These are phyloP conservation scores for Cystobasidium slooffiae DNA, from an alignment of 1,284 basidiomycete species.

Conservation along the genomic window DNA sequence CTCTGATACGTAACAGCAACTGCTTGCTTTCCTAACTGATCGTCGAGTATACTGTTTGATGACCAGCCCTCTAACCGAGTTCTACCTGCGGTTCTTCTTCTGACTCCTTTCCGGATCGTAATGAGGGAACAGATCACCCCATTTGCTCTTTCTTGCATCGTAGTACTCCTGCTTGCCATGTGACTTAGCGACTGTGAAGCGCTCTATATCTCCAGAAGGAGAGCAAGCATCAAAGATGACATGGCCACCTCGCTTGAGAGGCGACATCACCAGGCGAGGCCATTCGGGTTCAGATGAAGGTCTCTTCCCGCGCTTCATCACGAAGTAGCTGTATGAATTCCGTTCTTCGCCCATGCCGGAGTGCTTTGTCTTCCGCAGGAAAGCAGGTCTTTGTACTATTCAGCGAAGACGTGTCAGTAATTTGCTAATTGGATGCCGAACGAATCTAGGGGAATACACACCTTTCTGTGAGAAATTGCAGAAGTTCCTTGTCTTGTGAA, in stretches of 20 bases:
- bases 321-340: conserved; percentile 85
- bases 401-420: not conserved
- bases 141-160: conserved; percentile 87
- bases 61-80: too few species aligned
- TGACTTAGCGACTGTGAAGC: conserved; percentile 86
- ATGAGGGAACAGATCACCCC: conserved; percentile 97
- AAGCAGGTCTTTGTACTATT: conserved; percentile 75
- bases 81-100: conserved; percentile 13
- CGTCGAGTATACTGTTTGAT: too few species aligned
- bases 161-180: conserved; percentile 93
- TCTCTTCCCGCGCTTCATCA: conserved; percentile 77
- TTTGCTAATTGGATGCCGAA: too few species aligned
- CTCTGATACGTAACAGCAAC: too few species aligned
- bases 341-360: conserved; percentile 81
- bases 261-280: conserved; percentile 88
- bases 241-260: conserved; percentile 89
- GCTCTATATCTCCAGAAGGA: conserved; percentile 83
- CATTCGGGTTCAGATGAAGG: conserved; percentile 64
- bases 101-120: conserved; percentile 29
- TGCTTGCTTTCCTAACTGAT: too few species aligned
- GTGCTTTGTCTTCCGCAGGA: conserved; percentile 85
- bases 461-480: conserved; percentile 83
- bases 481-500: conserved; percentile 61
- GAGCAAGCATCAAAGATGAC: conserved; percentile 90
- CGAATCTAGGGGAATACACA: not conserved